These are phyloP conservation scores for Adansonia grandidieri DNA, from an alignment of 441 rosid species.

Conservation along the genomic window DNA sequence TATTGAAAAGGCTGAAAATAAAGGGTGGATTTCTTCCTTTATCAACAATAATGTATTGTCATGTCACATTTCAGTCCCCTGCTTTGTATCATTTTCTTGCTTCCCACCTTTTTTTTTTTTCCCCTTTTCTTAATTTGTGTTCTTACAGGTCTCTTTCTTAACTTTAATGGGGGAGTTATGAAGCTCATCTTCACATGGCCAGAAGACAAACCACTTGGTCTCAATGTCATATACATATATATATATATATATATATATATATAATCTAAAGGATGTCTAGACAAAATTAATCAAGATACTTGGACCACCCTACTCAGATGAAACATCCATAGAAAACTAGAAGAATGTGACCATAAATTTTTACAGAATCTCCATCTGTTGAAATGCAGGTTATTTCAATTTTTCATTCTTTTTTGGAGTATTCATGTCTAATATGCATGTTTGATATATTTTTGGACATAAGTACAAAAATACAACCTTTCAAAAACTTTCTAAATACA, in stretches of 20 bases:
- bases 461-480: no score
- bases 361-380: background rate
- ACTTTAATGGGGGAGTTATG: conserved; percentile 18
- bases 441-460: no score
- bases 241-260: background rate
- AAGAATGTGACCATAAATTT: background rate
- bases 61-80: conserved; percentile 31
- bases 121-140: conserved; percentile 21
- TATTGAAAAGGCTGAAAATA: conserved; percentile 28
- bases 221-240: background rate
- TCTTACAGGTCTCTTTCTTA: conserved; percentile 34
- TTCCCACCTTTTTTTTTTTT: conserved; percentile 20
- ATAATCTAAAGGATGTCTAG: background rate
- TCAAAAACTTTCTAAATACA: no score
- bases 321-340: background rate
- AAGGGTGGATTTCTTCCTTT: conserved; percentile 37
- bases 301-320: conserved; percentile 18
- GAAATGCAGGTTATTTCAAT: no score
- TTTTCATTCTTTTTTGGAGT: no score
- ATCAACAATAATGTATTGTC: conserved; percentile 41
- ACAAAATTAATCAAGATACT: conserved; percentile 17
- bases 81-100: conserved; percentile 31
- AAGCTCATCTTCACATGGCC: conserved; percentile 33
- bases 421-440: no score
- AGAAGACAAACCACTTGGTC: conserved; percentile 24